These are phyloP conservation scores for Leccinum obscurum DNA, from an alignment of 768 basidiomycete species.

Conservation along the genomic window DNA sequence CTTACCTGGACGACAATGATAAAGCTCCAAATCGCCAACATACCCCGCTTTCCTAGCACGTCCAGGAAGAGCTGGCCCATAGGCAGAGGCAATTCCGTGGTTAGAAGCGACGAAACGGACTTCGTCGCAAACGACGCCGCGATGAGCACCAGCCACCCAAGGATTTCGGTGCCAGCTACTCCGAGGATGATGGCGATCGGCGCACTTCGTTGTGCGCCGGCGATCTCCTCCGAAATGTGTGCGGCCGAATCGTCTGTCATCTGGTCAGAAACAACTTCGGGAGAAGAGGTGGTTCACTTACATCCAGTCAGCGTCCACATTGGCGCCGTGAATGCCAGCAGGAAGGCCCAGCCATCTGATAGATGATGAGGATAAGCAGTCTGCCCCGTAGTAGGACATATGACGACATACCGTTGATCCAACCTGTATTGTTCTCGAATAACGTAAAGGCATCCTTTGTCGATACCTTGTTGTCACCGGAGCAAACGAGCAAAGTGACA, in stretches of 20 bases:
- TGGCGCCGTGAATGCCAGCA: conserved; percentile 68
- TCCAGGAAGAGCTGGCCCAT: conserved; percentile 74
- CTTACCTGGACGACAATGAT: conserved; percentile 62
- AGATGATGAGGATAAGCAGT: background rate
- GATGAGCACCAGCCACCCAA: conserved; percentile 69
- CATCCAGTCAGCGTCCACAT: conserved; percentile 84
- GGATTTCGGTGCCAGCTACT: conserved; percentile 55
- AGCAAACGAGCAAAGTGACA: conserved; percentile 54
- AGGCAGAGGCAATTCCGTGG: conserved; percentile 54
- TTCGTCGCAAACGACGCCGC: conserved; percentile 63
- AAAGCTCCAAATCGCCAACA: conserved; percentile 71
- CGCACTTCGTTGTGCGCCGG: conserved; percentile 61
- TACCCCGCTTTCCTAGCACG: conserved; percentile 64
- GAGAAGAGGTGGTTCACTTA: conserved; percentile 32
- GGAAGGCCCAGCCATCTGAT: conserved; percentile 73
- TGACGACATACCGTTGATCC: conserved; percentile 51
- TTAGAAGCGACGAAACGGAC: conserved; percentile 42
- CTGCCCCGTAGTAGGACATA: background rate
- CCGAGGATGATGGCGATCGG: conserved; percentile 70
- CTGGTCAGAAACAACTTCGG: background rate
- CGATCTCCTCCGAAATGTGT: conserved; percentile 71
- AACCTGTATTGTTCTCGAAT: conserved; percentile 72
- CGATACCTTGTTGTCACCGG: conserved; percentile 59
- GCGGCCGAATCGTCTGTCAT: conserved; percentile 70
- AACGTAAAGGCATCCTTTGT: conserved; percentile 66